phyloP scores from a whole-genome alignment of 306 rosid species.

The Carpinus fangiana region DNA sequence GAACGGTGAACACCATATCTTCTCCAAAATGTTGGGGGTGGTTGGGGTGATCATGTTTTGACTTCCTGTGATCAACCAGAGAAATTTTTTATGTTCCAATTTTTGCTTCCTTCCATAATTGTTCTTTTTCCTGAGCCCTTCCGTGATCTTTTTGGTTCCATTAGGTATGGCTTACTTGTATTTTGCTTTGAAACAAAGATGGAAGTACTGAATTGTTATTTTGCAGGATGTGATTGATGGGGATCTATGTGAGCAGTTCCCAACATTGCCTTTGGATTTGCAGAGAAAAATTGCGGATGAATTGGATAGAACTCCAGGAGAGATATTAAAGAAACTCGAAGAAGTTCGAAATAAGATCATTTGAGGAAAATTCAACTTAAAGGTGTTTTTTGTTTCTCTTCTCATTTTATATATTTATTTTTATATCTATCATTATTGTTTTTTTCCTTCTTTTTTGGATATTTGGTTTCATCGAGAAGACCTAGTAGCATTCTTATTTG shows the following conservation, averaged over 20 bases:
- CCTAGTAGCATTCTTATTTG: neutral
- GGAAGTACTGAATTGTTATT: slow-evolving; percentile 16
- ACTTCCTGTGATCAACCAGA: neutral
- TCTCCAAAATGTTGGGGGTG: neutral
- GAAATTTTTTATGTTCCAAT: neutral
- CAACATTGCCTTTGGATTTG: slow-evolving; percentile 89
- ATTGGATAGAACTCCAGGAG: slow-evolving; percentile 93
- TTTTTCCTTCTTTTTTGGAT: neutral
- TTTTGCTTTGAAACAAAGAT: neutral
- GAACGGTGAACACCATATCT: neutral
- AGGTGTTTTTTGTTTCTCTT: slow-evolving; percentile 27
- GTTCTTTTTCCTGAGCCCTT: neutral
- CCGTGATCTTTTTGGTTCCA: neutral
- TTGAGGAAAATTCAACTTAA: slow-evolving; percentile 36
- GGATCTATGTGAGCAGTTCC: slow-evolving; percentile 96
- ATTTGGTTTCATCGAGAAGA: neutral
- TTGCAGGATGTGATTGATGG: slow-evolving; percentile 97
- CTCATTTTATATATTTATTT: neutral
- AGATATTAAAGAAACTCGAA: slow-evolving; percentile 90
- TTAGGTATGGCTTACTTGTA: neutral
- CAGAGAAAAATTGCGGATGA: slow-evolving; percentile 98
- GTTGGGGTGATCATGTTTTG: neutral
- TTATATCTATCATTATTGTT: neutral
- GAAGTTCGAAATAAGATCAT: slow-evolving; percentile 92
- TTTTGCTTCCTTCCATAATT: neutral